phyloP scores from a whole-genome alignment of 164 flowering plant genomes.

The Umbilicus rupestris region DNA sequence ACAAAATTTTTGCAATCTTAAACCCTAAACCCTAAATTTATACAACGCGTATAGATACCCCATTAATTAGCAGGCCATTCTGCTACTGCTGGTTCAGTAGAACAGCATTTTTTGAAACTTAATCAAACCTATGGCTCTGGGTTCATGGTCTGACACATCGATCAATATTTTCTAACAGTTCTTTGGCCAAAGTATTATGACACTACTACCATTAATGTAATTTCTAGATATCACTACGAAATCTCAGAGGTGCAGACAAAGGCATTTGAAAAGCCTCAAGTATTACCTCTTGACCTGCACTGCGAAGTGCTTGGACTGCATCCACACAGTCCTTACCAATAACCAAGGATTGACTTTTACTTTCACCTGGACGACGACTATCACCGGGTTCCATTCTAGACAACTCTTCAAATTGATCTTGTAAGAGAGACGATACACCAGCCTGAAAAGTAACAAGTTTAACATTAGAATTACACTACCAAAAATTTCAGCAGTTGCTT shows the following conservation, averaged over 20 bases:
- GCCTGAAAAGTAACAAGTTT: slow-evolving; percentile 33
- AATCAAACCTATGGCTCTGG: too few relatives aligned
- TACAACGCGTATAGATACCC: too few relatives aligned
- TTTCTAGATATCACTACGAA: background rate
- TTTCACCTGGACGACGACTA: slow-evolving; percentile 12
- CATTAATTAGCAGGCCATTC: too few relatives aligned
- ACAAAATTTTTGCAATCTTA: too few relatives aligned
- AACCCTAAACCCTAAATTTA: too few relatives aligned
- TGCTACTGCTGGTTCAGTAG: too few relatives aligned
- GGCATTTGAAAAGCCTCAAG: background rate
- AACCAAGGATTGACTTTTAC: slow-evolving; percentile 51
- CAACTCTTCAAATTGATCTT: slow-evolving; percentile 68
- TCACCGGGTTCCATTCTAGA: slow-evolving; percentile 33
- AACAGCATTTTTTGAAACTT: too few relatives aligned
- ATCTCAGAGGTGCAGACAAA: background rate
- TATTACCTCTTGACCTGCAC: slow-evolving; percentile 65
- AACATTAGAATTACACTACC: background rate
- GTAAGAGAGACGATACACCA: slow-evolving; percentile 76
- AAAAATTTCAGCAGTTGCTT: background rate
- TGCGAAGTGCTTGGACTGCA: slow-evolving; percentile 80
- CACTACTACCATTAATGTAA: background rate
- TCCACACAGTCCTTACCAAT: slow-evolving; percentile 84
- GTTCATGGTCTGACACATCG: too few relatives aligned
- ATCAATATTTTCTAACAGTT: too few relatives aligned
- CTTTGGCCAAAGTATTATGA: too few relatives aligned